Base-by-base conservation (phyloP, 1,139 yeast genomes). In the Suhomyces maxii region DNA sequence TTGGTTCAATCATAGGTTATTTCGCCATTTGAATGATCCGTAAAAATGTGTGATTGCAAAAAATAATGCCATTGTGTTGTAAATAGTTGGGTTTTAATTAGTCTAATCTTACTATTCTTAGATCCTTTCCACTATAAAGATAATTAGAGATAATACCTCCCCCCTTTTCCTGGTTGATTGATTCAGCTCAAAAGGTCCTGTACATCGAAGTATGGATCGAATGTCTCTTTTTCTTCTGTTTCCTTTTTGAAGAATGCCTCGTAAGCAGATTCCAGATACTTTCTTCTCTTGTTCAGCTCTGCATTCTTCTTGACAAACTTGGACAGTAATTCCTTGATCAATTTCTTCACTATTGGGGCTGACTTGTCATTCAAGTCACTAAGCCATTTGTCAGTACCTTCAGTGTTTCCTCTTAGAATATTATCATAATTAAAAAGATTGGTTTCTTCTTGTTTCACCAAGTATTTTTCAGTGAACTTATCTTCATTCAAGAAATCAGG, bases 141-240 rank as follows among this genome's bases (percentile, higher is more conserved):
- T 28, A 28, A 3, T 28, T 3, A 4, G 2, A 9, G 31, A 11
- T 28, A 36, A 6, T 10, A 7, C 10, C n/a, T n/a, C n/a, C n/a
- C n/a, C 37, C 26, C 26, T 35, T 35, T 35, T 35, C 26, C 8
- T 12, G 12, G 26, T 34, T 26, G 12, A 12, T 8, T 14, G 8
- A 12, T 12, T 37, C 26, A 43, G 33, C 34, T 36, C 14, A 47
- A 36, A 8, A 44, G 42, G 38, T 64, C 67, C 26, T 69, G 71
- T 26, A 73, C 56, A 52, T 73, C 76, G 23, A 72, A 65, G 33
- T 59, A 63, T 26, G 62, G 66, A 14, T 59, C 72, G 43, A 67
- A 65, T 6, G 42, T n/a, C 32, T 42, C 41, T 33, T 52, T 40
- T 11, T 44, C 46, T 39, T 46, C 34, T 9, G 39, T 41, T 13